Base-by-base conservation (phyloP, 2,329 filamentous ascomycete genomes). In the Calonectria multiphialidica region DNA sequence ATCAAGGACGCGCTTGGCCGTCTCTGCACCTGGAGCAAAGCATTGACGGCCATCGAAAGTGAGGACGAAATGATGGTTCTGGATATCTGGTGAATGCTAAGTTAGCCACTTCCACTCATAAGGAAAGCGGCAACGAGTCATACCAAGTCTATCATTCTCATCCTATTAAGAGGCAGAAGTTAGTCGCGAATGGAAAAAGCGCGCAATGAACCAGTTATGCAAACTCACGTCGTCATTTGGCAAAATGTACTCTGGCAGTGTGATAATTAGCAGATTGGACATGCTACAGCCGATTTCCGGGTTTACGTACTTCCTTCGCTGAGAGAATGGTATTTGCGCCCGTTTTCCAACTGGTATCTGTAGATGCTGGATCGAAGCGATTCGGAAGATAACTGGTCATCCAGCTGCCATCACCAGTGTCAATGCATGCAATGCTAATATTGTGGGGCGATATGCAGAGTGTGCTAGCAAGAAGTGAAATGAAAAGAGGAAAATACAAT, bases 121-220 rank as follows among this genome's bases (percentile, higher is more conserved):
- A 23, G 2, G 7, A 9, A 3, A 47, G 0, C 0, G 2, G 42
- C 2, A 3, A 1, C 18, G 16, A 12, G 2, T 0, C 2, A 35
- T 70, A 72, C 74, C 74, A 2, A 76, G 8, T 33, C 74, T 63
- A 2, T 76, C 74, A 0, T 74, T 76, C 12, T 76, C 74, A 6
- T 72, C 61, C 74, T 76, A 21, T 5, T 57, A 18, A 35, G 35
- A 12, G 1, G 0, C 1, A 4, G 33, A 72, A 9, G 70, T 61
- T 21, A 33, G 15, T 21, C 21, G 23, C 37, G 44, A 44, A 44
- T 30, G 7, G 33, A 37, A 13, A 30, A 44, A 37, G 4, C 33
- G 7, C 23, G 65, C 5, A 0, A 35, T 4, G 1, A 16, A 8
- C 2, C 3, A 0, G 18, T 4, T 0, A 2, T 15, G 0, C 5